Evolutionary conservation across 768 basidiomycete genomes (phyloP), one percentile per base, ranked within the genome.

Genomic region (Mycena rebaudengoi): DNA sequence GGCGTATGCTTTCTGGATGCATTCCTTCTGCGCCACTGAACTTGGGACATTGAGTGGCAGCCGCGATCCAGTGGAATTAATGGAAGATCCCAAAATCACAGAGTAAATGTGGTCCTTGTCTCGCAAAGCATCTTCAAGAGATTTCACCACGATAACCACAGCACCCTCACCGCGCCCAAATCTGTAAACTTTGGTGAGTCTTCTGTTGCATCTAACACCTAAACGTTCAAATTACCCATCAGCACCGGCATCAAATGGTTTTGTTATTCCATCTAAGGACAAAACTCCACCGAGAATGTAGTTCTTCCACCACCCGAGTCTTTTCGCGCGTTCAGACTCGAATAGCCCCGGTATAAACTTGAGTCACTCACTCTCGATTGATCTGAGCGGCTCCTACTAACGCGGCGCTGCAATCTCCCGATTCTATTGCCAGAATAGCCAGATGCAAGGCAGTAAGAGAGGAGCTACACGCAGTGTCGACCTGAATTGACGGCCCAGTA

Each of bases 401-500:
- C 1, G 81, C 81, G 4, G 76, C 73, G 8, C 75, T 73, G 14
- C 79, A 70, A 45, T 82, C 80, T 7, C 79, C 79, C 23, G 68
- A 70, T 33, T 70, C 68, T 1, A 82, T 73, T 2, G 79, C 73
- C 18, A 70, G 71, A 5, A 80, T 69, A 1, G 79, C 81, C 20
- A 82, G 73, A 64, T 82, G 80, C 44, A 78, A 73, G 4, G 76
- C 78, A 12, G 71, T 75, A 10, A 82, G 69, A 25, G 71, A 74
- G 5, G 78, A 79, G 18, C 76, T 79, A 57, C 81, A 82, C 4
- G 78, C 78, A 0, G 76, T 78, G 55, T 83, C 79, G 0, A 78
- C 58, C 7, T 75, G 73, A 28, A 80, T 61, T 1, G 82, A 82
- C 14, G 81, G 82, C 23, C 66, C 66, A 6, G 61, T 55, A 39